Evolutionary conservation across 148 eudicot genomes (phyloP), one percentile per base, ranked within the genome.

Genomic region (Suaeda aralocaspica): DNA sequence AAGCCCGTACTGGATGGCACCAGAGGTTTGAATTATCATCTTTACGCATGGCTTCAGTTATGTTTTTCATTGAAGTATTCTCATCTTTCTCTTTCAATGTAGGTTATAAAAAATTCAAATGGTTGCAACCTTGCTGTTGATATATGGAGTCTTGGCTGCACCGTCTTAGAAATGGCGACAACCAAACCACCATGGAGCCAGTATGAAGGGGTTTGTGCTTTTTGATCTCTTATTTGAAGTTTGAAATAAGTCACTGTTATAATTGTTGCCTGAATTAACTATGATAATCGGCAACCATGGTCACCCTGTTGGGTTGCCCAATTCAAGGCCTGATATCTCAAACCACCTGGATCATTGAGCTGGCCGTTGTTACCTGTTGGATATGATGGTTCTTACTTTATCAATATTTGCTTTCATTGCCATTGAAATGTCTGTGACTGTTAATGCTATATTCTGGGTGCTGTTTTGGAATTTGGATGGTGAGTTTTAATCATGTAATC

Each of bases 1-100:
- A 76, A 91, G 98, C 72, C 98, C 98, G 49, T 89, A 94, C 71
- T 94, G 98, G 98, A 94, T 94, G 98, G 98, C 98, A 56, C 97
- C 97, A 34, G 97, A 92, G 96, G 97, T 92, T 19, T 67, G 85
- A 46, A 72, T 28, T 66, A 25, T 60, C 28, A 36, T 69, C 65
- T 61, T 59, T 5, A 16, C 12, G 44, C 46, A 48, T 25, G 60
- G 22, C 67, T 62, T 68, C 53, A 48, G 13, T 33, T 16, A 5
- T 51, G 51, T 64, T 62, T 25, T 24, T 63, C 13, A 10, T 67
- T 71, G 65, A 64, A 48, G 24, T 39, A 64, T 60, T 49, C 70
- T 74, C 55, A 77, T 25, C 53, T 51, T 28, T 7, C 53, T 66
- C 28, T 76, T 69, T 41, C 51, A 56, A 50, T 67, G 63, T 77